phyloP scores from a whole-genome alignment of 805 yeast genomes.

The Cyberlindnera maritima region DNA sequence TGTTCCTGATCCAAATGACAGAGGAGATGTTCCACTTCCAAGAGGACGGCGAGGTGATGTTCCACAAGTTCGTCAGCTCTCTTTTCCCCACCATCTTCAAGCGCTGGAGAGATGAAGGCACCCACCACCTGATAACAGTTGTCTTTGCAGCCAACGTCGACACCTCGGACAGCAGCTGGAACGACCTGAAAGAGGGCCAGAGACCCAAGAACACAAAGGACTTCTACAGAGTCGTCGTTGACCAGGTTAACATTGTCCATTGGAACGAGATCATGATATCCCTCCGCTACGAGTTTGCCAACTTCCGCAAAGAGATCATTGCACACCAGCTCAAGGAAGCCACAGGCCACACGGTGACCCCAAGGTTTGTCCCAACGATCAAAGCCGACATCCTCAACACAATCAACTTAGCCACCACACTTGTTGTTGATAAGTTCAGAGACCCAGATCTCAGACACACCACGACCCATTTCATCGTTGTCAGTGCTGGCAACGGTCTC shows the following conservation, averaged over 20 bases:
- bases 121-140: constrained; percentile 89
- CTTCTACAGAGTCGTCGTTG: constrained; percentile 91
- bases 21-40: constrained; percentile 98
- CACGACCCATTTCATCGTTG: constrained; percentile 81
- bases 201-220: constrained; percentile 66
- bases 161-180: constrained; percentile 45
- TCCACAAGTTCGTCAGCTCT: constrained; percentile 89
- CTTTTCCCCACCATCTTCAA: constrained; percentile 85
- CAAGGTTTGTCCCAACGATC: constrained; percentile 72
- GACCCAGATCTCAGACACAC: constrained; percentile 88
- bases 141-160: constrained; percentile 83
- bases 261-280: constrained; percentile 94
- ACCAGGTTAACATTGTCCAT: constrained; percentile 81
- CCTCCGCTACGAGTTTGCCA: constrained; percentile 78
- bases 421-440: constrained; percentile 71
- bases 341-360: constrained; percentile 27
- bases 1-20: constrained; percentile 83
- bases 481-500: constrained; percentile 91
- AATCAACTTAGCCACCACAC: constrained; percentile 75
- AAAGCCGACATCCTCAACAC: constrained; percentile 91
- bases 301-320: constrained; percentile 72
- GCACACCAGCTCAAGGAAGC: constrained; percentile 37
- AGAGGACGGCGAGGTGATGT: constrained; percentile 91
- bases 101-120: constrained; percentile 80
- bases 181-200: constrained; percentile 66